Conservation (phyloP, 257 asterid species). For the Pogostemon cablin region DNA sequence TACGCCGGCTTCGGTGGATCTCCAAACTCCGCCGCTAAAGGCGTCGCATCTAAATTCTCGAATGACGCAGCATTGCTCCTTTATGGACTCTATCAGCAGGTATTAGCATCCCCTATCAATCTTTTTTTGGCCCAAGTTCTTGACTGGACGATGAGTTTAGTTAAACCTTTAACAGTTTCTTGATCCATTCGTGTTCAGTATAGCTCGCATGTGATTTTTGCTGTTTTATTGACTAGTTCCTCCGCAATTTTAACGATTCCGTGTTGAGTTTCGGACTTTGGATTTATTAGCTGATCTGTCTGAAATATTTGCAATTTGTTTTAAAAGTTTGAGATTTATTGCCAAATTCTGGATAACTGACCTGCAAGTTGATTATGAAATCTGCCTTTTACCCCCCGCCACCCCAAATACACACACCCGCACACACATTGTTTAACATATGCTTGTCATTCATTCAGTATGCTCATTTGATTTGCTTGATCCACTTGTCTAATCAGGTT, state of each 20-base stretch:
- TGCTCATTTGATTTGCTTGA: conserved; percentile 23
- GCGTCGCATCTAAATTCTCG: conserved; percentile 77
- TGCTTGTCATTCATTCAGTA: conserved; percentile 21
- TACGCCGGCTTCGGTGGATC: conserved; percentile 93
- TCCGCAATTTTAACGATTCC: neutral
- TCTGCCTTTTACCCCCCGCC: neutral
- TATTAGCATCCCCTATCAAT: conserved; percentile 26
- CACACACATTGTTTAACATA: conserved; percentile 17
- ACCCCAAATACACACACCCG: too few species aligned
- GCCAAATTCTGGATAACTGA: neutral
- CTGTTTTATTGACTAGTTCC: conserved; percentile 5
- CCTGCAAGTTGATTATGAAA: neutral
- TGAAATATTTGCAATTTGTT: conserved; percentile 9
- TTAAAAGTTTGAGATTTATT: neutral
- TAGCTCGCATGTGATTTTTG: conserved; percentile 22
- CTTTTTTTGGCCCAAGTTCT: conserved; percentile 14
- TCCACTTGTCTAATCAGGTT: conserved; percentile 9
- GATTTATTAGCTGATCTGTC: neutral
- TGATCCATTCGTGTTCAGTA: conserved; percentile 33
- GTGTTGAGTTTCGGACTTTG: conserved; percentile 13
- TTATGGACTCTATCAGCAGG: conserved; percentile 94
- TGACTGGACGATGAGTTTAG: conserved; percentile 26
- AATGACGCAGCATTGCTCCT: conserved; percentile 87
- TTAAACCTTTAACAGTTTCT: conserved; percentile 27
- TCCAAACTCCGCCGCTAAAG: conserved; percentile 59